Conservation (phyloP, 352 stramenopile genomes). For the Saprolegnia parasitica region DNA sequence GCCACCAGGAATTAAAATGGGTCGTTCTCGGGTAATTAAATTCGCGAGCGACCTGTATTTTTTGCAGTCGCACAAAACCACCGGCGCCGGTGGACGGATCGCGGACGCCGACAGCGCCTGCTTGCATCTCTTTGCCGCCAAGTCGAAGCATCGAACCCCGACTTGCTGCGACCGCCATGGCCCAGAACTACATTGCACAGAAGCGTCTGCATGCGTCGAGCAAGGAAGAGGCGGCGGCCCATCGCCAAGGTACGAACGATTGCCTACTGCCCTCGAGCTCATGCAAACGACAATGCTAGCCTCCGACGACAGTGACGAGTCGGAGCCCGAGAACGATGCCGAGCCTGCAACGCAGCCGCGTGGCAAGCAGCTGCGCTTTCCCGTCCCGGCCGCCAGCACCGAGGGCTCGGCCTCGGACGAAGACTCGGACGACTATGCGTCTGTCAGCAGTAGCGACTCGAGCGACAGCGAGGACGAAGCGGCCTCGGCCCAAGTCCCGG, state of each 20-base stretch:
- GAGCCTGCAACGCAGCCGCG: slow-evolving; percentile 22
- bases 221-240: slow-evolving; percentile 19
- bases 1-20: background rate
- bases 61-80: slow-evolving; percentile 6
- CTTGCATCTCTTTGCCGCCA: too few species aligned
- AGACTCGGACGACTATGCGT: slow-evolving; percentile 26
- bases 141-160: too few species aligned
- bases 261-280: background rate
- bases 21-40: background rate
- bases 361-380: slow-evolving; percentile 23
- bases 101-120: background rate
- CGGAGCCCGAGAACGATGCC: slow-evolving; percentile 1
- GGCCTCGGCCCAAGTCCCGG: slow-evolving; percentile 61
- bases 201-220: slow-evolving; percentile 17
- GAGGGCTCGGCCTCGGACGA: background rate
- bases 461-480: slow-evolving; percentile 25
- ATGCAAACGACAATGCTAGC: background rate
- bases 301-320: slow-evolving; percentile 11
- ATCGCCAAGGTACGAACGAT: slow-evolving; percentile 11
- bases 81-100: slow-evolving; percentile 12
- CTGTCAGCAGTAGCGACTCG: slow-evolving; percentile 27
- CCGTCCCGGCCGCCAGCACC: background rate
- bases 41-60: background rate
- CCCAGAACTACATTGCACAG: slow-evolving; percentile 20
- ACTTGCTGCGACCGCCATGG: background rate